Conservation (phyloP, 179 eudicot species). For the Kewa caespitosa region DNA sequence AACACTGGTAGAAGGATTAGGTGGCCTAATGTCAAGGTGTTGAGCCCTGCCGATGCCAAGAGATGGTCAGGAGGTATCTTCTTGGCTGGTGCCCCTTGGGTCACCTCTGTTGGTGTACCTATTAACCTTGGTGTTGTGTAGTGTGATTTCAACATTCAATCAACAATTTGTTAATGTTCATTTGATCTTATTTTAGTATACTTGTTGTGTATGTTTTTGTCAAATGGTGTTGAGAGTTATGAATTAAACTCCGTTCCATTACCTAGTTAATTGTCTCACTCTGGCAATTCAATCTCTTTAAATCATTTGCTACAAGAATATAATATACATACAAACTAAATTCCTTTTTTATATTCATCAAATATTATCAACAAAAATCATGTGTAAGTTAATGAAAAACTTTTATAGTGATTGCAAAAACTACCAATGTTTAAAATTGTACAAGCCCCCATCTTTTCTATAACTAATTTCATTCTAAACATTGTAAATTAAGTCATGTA, state of each 20-base stretch:
- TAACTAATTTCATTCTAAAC: not conserved
- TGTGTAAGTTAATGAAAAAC: no score
- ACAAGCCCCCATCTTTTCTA: not conserved
- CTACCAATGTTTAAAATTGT: no score
- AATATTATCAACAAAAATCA: no score
- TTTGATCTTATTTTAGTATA: not conserved
- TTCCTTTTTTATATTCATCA: no score
- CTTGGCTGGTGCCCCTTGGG: slow-evolving; percentile 36
- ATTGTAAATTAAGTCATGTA: no score
- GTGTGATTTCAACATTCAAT: not conserved
- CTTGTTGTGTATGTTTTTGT: not conserved
- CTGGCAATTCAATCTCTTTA: no score
- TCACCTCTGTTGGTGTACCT: slow-evolving; percentile 24
- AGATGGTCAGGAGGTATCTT: slow-evolving; percentile 24
- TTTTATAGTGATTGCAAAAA: no score
- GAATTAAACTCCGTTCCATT: not conserved
- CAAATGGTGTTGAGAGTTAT: not conserved
- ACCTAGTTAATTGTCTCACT: no score
- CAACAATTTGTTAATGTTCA: not conserved
- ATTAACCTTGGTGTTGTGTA: slow-evolving; percentile 14
- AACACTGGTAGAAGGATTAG: slow-evolving; percentile 23
- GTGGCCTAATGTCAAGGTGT: slow-evolving; percentile 31
- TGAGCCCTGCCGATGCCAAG: slow-evolving; percentile 28
- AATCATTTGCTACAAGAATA: no score
- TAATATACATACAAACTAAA: no score